These are phyloP conservation scores for Chloris gayana DNA, from an alignment of 176 grass and related monocot species.

Conservation along the genomic window DNA sequence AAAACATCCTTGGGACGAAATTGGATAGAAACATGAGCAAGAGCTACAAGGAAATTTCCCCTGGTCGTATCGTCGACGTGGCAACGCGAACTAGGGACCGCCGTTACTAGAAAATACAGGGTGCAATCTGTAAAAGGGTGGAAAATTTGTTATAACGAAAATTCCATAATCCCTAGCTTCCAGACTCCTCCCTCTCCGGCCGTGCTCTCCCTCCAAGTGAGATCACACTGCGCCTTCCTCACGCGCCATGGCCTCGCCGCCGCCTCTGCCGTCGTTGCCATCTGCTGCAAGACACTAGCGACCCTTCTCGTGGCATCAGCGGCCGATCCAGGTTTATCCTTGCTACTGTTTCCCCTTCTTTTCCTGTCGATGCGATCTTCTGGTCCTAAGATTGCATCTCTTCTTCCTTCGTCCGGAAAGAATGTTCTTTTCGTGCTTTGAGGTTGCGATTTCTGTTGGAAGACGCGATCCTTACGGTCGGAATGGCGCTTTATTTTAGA, in stretches of 20 bases:
- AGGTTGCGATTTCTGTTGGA: neutral
- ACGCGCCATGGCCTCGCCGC: constrained; percentile 32
- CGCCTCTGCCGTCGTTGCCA: neutral
- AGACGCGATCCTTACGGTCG: constrained; percentile 14
- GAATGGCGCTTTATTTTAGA: neutral
- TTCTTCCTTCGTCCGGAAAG: neutral
- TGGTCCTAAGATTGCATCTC: constrained; percentile 30
- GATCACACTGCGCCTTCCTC: constrained; percentile 46
- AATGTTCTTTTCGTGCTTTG: constrained; percentile 33
- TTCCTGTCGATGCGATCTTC: constrained; percentile 25
- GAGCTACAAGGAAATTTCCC: neutral
- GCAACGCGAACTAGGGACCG: too few species aligned
- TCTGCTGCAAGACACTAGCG: constrained; percentile 18
- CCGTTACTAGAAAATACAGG: neutral
- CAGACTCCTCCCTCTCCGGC: neutral
- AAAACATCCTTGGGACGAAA: neutral
- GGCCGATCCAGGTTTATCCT: constrained; percentile 34
- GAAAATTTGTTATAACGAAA: neutral
- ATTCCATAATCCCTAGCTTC: constrained; percentile 33
- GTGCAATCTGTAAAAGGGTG: constrained; percentile 31
- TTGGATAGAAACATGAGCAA: neutral
- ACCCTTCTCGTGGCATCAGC: neutral
- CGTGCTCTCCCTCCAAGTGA: neutral
- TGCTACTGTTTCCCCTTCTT: neutral
- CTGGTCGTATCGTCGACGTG: neutral